Base-by-base conservation (phyloP, 805 yeast species). In the Candida boidinii region DNA sequence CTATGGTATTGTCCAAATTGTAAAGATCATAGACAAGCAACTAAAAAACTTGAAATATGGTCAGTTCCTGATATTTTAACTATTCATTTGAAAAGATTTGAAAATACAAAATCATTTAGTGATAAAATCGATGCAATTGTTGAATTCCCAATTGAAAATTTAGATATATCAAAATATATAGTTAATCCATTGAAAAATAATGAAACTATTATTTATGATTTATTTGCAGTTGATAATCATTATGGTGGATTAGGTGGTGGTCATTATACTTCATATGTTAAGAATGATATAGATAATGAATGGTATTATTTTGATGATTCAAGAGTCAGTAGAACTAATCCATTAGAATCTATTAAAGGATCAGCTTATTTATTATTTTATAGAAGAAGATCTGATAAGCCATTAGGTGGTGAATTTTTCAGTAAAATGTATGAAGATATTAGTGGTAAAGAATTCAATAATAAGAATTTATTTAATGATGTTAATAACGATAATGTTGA, bases 201-300 rank as follows among this genome's bases (percentile, higher is more conserved):
- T 28, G 58, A 54, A 29, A 48, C 46, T 4, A 44, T 56, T n/a
- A 51, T 83, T 1, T 90, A 90, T 55, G 97, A 92, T 51, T 62
- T 92, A 40, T 68, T 84, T 46, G 97, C 92, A 0, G 96, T 92
- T 16, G 97, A 88, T 53, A 92, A 90, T 53, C 98, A 92, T 51
- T 87, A 69, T 53, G 98, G 97, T 31, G 96, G 96, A 1, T 63
- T 90, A 14, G 96, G 97, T 1, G 97, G 97, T 4, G 97, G 98
- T 2, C 97, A 92, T 61, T 90, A 92, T 56, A 92, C 98, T 1
- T 83, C 97, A 0, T 80, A 76, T 48, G 95, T 73, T 1, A 81
- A 79, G 53, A 88, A 88, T 49, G 79, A 75, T 53, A 65, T 74
- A 27, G 94, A 84, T 48, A 61, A 61, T 15, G 66, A 74, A 37